Conservation (phyloP, 257 asterid genomes). For the Solanum dulcamara region DNA sequence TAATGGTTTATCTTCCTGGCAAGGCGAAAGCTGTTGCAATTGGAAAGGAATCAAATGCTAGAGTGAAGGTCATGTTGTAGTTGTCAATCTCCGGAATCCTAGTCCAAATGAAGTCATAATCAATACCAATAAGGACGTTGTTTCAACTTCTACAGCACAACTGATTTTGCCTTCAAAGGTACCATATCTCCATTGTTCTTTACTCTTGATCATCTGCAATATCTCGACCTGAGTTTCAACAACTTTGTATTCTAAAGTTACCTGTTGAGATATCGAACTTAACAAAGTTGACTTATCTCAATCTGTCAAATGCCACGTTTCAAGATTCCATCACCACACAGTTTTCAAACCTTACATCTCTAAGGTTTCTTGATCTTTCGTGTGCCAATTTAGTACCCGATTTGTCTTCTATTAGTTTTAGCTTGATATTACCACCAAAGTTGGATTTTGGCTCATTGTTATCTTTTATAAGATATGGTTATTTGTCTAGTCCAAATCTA, state of each 20-base stretch:
- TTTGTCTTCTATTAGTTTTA: background rate
- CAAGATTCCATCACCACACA: background rate
- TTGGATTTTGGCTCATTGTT: background rate
- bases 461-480: background rate
- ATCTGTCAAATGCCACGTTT: constrained; percentile 2
- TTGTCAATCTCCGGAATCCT: constrained; percentile 1
- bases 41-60: constrained; percentile 5
- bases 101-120: background rate
- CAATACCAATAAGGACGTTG: background rate
- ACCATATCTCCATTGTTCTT: constrained; percentile 3
- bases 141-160: background rate
- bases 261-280: background rate
- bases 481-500: background rate
- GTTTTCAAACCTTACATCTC: constrained; percentile 1
- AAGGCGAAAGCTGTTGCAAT: background rate
- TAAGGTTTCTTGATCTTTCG: constrained; percentile 1
- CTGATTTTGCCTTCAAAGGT: background rate
- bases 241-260: background rate
- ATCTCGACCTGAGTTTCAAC: constrained; percentile 10
- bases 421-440: background rate
- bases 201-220: constrained; percentile 1
- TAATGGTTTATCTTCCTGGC: constrained; percentile 2
- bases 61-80: background rate
- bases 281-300: background rate
- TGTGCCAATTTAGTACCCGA: background rate